Evolutionary conservation across 2,329 filamentous ascomycete genomes (phyloP).

Genomic region (Cryphonectria parasitica): DNA sequence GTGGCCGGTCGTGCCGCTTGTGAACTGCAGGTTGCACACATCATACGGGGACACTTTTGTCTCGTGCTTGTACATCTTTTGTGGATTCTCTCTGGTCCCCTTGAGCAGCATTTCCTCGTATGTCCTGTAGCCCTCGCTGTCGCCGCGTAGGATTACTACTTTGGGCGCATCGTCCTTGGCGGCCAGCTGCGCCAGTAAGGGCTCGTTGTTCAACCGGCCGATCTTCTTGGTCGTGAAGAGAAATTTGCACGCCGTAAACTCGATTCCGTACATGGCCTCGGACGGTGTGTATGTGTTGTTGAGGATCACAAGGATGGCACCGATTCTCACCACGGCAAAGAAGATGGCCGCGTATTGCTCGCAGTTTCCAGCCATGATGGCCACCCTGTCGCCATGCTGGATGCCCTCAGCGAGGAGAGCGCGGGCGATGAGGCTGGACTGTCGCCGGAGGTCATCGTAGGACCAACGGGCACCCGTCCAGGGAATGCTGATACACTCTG

Average conservation of each 20-base stretch:
- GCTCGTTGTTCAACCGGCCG: conserved; percentile 65
- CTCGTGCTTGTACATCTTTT: conserved; percentile 56
- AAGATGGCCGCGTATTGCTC: conserved; percentile 80
- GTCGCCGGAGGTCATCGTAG: conserved; percentile 66
- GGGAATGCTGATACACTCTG: conserved; percentile 73
- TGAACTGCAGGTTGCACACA: conserved; percentile 76
- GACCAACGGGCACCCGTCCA: conserved; percentile 79
- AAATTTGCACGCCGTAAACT: conserved; percentile 72
- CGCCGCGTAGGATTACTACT: conserved; percentile 64
- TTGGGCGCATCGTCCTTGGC: conserved; percentile 50
- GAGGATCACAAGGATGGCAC: conserved; percentile 73
- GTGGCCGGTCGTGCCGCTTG: conserved; percentile 72
- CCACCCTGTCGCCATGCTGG: conserved; percentile 69
- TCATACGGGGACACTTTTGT: conserved; percentile 64
- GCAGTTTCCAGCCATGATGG: conserved; percentile 78
- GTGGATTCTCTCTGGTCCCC: conserved; percentile 53
- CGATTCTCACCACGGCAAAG: conserved; percentile 71
- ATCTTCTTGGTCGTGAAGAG: conserved; percentile 75
- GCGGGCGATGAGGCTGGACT: conserved; percentile 64
- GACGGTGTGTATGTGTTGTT: conserved; percentile 82
- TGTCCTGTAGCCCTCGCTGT: conserved; percentile 57
- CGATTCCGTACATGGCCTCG: conserved; percentile 72
- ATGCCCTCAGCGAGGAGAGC: conserved; percentile 71
- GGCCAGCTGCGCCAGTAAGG: conserved; percentile 59
- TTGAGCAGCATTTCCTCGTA: conserved; percentile 62